Evolutionary conservation across 148 eudicot species (phyloP), one percentile per base, ranked within the genome.

Genomic region (Silene latifolia): DNA sequence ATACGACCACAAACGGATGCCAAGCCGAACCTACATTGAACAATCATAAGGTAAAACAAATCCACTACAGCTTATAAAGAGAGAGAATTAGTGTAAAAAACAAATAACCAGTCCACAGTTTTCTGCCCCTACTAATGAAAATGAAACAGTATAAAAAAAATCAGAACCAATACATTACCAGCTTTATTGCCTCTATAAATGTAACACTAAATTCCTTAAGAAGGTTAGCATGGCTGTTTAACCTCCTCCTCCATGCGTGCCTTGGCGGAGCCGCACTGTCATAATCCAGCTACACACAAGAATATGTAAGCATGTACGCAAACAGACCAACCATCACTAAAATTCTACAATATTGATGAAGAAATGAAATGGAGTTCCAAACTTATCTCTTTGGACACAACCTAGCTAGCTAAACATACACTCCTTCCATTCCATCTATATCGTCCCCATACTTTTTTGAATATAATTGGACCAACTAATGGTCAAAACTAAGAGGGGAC

Each of bases 181-280:
- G 86, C 83, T 92, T 92, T 46, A 95, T 81, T 24, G 99, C 97
- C 81, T 95, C 99, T 83, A 63, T 83, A 83, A 95, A 95, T 35
- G 97, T 95, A 63, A 95, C 79, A 79, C 97, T 95, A 81, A 92
- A 95, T 80, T 95, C 97, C 80, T 90, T 95, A 57, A 95, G 96
- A 82, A 89, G 86, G 73, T 91, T 88, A 63, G 97, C 96, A 83
- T 90, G 89, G 79, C 93, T 87, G 77, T 92, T 89, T 83, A 95
- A 80, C 83, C 88, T 88, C 87, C 99, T 85, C 77, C 97, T 90
- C 99, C 96, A 92, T 57, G 99, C 99, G 46, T 95, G 97, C 67
- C 79, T 80, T 35, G 99, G 99, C 12, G 99, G 99, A 73, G 90
- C 88, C 75, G 97, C 96, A 80, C 99, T 89, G 60, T 95, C 99